A percentile compares a stretch with the other conserved stretches of the same genome.
Evolutionary conservation across 2,329 filamentous ascomycete genomes (phyloP).

Genomic region (Reticulascus tulasneorum): DNA sequence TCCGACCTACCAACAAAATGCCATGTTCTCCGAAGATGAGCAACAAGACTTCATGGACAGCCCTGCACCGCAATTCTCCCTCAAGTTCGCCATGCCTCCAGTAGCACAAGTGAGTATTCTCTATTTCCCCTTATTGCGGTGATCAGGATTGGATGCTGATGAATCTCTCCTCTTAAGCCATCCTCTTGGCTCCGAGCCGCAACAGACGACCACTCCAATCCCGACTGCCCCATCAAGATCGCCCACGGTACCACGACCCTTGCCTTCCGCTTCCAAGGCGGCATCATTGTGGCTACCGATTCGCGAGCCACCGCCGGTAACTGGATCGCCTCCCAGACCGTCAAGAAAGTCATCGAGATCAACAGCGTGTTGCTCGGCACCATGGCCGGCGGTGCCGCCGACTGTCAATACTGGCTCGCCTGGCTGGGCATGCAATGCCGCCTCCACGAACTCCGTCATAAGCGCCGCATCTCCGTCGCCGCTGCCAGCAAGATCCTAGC

Average conservation of each 20-base stretch:
- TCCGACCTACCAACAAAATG: slow-evolving; percentile 65
- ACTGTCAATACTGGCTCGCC: slow-evolving; percentile 99
- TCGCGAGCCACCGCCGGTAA: slow-evolving; percentile 95
- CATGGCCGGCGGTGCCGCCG: slow-evolving; percentile 97
- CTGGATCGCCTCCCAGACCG: slow-evolving; percentile 99
- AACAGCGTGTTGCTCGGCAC: slow-evolving; percentile 91
- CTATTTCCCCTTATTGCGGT: neutral
- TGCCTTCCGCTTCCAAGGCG: slow-evolving; percentile 95
- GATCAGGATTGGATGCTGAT: slow-evolving; percentile 8
- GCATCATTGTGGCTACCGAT: slow-evolving; percentile 97
- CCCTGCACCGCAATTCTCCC: slow-evolving; percentile 66
- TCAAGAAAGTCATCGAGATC: slow-evolving; percentile 99
- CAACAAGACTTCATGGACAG: slow-evolving; percentile 64
- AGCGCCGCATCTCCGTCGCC: slow-evolving; percentile 95
- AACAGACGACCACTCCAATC: slow-evolving; percentile 96
- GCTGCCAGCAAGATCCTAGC: slow-evolving; percentile 97
- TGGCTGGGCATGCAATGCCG: slow-evolving; percentile 99
- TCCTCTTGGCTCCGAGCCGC: slow-evolving; percentile 93
- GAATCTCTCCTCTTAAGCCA: slow-evolving; percentile 48
- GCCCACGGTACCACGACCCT: slow-evolving; percentile 98
- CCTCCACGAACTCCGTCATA: slow-evolving; percentile 97
- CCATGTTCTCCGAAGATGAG: slow-evolving; percentile 49
- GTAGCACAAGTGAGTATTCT: slow-evolving; percentile 70
- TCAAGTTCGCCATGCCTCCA: slow-evolving; percentile 93
- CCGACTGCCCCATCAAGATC: slow-evolving; percentile 97